These are phyloP conservation scores for Chaetomiaceae sp. DNA, from an alignment of 2,329 filamentous ascomycete species.

Conservation along the genomic window DNA sequence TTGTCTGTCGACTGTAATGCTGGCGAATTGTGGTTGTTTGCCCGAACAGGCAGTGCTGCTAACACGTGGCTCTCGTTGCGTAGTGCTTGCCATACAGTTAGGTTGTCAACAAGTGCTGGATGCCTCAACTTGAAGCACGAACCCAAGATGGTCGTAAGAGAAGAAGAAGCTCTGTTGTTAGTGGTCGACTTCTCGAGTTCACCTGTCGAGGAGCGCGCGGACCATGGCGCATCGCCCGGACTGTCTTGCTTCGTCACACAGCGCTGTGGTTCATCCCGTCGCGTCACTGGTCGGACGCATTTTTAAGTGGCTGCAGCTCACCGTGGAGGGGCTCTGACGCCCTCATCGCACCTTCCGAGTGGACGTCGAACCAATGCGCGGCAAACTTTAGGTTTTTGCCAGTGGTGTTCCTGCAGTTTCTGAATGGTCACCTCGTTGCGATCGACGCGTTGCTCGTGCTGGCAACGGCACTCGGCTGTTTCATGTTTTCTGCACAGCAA, in stretches of 20 bases:
- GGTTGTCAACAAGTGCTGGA: no score
- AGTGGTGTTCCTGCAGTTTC: conserved; percentile 7
- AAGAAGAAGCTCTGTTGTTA: no score
- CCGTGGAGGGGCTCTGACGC: conserved; percentile 8
- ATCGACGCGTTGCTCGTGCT: conserved; percentile 14
- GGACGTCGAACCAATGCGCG: conserved; percentile 5
- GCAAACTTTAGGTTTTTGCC: conserved; percentile 6
- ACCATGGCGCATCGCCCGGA: conserved; percentile 1
- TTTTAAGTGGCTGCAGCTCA: conserved; percentile 24
- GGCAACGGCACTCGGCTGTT: conserved; percentile 19
- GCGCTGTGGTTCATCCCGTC: conserved; percentile 2
- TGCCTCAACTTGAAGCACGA: no score
- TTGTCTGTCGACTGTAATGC: no score
- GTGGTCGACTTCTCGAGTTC: no score
- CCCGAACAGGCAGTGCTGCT: no score
- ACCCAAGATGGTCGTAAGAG: no score
- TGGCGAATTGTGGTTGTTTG: no score
- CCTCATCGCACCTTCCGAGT: conserved; percentile 19
- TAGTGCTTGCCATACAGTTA: no score
- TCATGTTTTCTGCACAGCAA: conserved; percentile 24
- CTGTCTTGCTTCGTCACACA: neutral
- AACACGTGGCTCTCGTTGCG: no score
- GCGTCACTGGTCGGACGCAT: conserved; percentile 9
- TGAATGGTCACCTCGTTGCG: conserved; percentile 19
- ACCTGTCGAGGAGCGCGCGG: neutral